Evolutionary conservation across 495 filamentous ascomycete species (phyloP), one percentile per base, ranked within the genome.

Genomic region (Aeminium ludgeri): DNA sequence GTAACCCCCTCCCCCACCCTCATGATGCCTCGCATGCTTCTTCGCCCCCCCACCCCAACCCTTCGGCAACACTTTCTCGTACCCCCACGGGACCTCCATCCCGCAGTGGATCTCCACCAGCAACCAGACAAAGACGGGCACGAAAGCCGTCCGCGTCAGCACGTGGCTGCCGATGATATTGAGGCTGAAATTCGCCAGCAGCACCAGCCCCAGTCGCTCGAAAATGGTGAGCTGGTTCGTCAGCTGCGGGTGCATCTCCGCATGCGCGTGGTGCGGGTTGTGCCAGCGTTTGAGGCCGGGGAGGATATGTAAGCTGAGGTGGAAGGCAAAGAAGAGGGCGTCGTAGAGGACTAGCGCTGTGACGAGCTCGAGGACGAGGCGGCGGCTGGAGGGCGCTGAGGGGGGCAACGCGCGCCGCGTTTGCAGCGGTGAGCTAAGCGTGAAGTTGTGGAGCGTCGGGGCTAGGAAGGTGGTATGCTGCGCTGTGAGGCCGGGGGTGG

Each of bases 161-260:
- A 60, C 58, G 34, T 60, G 58, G 15, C 41, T 48, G 7, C 55
- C 57, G 20, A 58, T 59, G 36, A 60, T 53, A 25, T 60, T 60
- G 11, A 60, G 48, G 16, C 41, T 46, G 48, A 60, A 60, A 27
- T 59, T 60, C 10, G 58, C 58, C 16, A 60, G 38, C 17, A 60
- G 30, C 2, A 60, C 53, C 15, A 59, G 34, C 6, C 40, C 45
- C 1, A 59, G 36, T 4, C 58, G 40, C 32, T 59, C 58, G 20
- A 52, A 32, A 1, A 57, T 34, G 27, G 40, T 40, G 2, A 60
- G 45, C 32, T 55, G 57, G 36, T 60, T 59, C 12, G 57, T 60
- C 25, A 60, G 49, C 20, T 60, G 57, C 5, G 57, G 57, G 35
- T 59, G 28, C 12, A 60, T 56, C 20, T 60, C 48, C 10, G 36